Evolutionary conservation across 2,329 filamentous ascomycete species (phyloP), one percentile per base, ranked within the genome.

Genomic region (Trichoderma sp.): DNA sequence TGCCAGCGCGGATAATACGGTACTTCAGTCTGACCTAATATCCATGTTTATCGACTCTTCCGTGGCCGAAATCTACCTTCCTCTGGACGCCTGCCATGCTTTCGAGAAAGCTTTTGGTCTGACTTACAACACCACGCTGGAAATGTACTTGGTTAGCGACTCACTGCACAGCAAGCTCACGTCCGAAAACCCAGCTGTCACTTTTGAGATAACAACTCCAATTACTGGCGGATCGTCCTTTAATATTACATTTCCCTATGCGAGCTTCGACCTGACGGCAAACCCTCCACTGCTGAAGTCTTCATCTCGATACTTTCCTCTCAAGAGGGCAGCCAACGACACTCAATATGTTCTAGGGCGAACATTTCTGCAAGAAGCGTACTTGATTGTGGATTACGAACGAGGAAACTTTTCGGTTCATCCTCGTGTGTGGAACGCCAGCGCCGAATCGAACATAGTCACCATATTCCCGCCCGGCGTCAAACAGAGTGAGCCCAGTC

Each of bases 321-420:
- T 72, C 0, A 70, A 70, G 28, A 49, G 68, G 18, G 71, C 71
- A 18, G 59, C 68, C 10, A 72, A 72, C 30, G 68, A 63, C 2
- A 71, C 71, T 2, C 71, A 72, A 37, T 72, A 72, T 58, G 70
- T 67, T 2, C 59, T 71, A 1, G 71, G 71, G 26, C 60, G 71
- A 4, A 66, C 60, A 5, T 72, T 72, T 55, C 43, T 72, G 4
- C 71, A 72, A 32, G 71, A 72, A 52, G 61, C 71, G 37, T 71
- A 72, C 39, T 30, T 72, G 37, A 61, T 71, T 7, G 71, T 64
- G 21, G 70, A 72, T n/a, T 72, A 72, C 21, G 71, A 72, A 51
- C 70, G 71, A 11, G 66, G 61, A 14, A 68, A 68, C 34, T 73
- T 71, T 34, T 68, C 69, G 0, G 34, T 70, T 18, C 69, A 70